Evolutionary conservation across 495 filamentous ascomycete species (phyloP).

Genomic region (Tuber brumale): DNA sequence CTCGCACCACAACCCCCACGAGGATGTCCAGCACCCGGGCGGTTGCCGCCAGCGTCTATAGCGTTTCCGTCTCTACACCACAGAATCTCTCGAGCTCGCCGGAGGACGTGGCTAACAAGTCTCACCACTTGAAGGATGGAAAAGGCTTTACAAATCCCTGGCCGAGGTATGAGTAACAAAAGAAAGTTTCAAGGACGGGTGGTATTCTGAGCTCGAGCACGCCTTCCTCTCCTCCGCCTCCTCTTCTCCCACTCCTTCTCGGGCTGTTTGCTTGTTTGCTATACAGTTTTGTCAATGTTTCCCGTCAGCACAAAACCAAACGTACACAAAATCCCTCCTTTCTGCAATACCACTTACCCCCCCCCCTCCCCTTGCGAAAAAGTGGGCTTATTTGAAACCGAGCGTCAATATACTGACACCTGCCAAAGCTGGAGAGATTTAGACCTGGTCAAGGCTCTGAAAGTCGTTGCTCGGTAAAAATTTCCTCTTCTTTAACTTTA

Average conservation of each 20-base stretch:
- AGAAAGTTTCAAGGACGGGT: background rate
- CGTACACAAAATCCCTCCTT: background rate
- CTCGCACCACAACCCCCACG: constrained; percentile 15
- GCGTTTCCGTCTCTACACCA: constrained; percentile 26
- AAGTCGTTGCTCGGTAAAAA: background rate
- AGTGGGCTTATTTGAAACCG: background rate
- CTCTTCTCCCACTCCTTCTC: constrained; percentile 19
- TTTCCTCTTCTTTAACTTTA: background rate
- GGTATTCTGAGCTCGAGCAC: background rate
- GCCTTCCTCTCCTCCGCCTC: constrained; percentile 4
- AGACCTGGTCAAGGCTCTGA: background rate
- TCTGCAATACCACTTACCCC: background rate
- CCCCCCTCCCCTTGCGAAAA: background rate
- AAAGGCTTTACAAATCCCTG: constrained; percentile 38
- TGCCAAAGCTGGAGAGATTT: background rate
- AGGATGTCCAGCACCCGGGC: constrained; percentile 35
- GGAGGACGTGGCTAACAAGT: constrained; percentile 30
- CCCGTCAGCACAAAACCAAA: background rate
- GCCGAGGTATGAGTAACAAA: constrained; percentile 36
- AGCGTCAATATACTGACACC: background rate
- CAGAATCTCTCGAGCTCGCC: constrained; percentile 21
- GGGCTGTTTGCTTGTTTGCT: background rate
- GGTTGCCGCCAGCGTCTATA: constrained; percentile 35
- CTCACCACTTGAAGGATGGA: constrained; percentile 33
- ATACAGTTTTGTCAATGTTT: constrained; percentile 22